A percentile compares a stretch with the other conserved stretches of the same genome.
These are phyloP conservation scores for Aureobasidium sp. DNA, from an alignment of 2,329 filamentous ascomycete species.

Conservation along the genomic window DNA sequence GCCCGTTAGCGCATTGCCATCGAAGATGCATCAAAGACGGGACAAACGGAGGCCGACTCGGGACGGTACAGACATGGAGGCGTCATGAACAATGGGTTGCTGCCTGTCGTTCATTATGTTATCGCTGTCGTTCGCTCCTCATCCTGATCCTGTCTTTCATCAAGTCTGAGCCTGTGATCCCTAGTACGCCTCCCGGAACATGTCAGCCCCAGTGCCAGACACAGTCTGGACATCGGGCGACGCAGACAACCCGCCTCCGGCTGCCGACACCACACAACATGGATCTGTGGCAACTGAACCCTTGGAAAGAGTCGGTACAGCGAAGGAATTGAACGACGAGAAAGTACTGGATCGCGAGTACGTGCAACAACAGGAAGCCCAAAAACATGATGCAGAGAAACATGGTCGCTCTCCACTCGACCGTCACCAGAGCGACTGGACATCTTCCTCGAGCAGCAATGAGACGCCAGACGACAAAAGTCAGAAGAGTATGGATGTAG, in stretches of 20 bases:
- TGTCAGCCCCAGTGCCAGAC: slow-evolving; percentile 28
- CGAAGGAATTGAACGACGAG: slow-evolving; percentile 30
- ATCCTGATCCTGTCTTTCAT: neutral
- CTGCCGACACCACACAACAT: slow-evolving; percentile 29
- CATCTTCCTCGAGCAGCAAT: slow-evolving; percentile 24
- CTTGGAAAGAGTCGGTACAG: slow-evolving; percentile 29
- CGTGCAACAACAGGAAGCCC: slow-evolving; percentile 17
- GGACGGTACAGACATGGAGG: slow-evolving; percentile 11
- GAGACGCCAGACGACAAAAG: slow-evolving; percentile 26
- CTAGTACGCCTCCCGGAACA: slow-evolving; percentile 9
- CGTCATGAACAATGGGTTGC: slow-evolving; percentile 9
- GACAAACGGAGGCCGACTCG: slow-evolving; percentile 10
- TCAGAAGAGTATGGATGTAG: slow-evolving; percentile 20
- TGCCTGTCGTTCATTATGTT: slow-evolving; percentile 4
- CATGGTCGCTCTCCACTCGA: slow-evolving; percentile 19
- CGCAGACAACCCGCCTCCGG: slow-evolving; percentile 28
- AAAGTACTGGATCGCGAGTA: slow-evolving; percentile 28
- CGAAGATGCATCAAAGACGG: slow-evolving; percentile 5
- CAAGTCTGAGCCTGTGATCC: neutral
- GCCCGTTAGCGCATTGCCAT: neutral
- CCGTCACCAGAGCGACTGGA: slow-evolving; percentile 29
- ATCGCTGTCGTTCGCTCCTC: neutral
- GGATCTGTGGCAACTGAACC: slow-evolving; percentile 37
- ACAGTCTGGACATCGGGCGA: slow-evolving; percentile 33
- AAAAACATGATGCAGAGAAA: slow-evolving; percentile 18